Percentiles rank a stretch among this genome's conserved stretches.
phyloP scores from a whole-genome alignment of 176 grass and related monocot genomes.

The Oropetium thomaeum region DNA sequence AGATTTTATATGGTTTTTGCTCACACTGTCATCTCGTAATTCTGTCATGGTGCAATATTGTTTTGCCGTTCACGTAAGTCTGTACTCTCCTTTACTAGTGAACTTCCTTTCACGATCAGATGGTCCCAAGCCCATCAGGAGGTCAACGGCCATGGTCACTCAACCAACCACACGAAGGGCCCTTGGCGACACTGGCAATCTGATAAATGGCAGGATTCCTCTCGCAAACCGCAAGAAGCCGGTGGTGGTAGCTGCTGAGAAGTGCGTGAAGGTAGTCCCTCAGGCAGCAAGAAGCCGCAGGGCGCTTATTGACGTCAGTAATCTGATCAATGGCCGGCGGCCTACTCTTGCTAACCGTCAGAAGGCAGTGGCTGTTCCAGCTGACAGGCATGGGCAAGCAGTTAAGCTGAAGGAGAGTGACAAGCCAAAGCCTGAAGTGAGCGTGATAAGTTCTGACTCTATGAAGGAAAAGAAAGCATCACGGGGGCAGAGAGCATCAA shows the following conservation, averaged over 20 bases:
- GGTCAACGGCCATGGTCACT: constrained; percentile 9
- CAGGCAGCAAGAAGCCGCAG: constrained; percentile 15
- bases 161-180: neutral
- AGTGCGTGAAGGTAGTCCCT: constrained; percentile 11
- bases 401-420: constrained; percentile 26
- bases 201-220: constrained; percentile 21
- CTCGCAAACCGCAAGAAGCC: constrained; percentile 29
- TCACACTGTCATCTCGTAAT: neutral
- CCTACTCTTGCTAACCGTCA: constrained; percentile 21
- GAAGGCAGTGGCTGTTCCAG: constrained; percentile 12
- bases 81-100: neutral
- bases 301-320: constrained; percentile 21
- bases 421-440: constrained; percentile 29
- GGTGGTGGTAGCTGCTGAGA: constrained; percentile 13
- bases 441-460: constrained; percentile 31
- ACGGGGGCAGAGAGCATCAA: neutral
- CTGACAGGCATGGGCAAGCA: constrained; percentile 16
- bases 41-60: neutral
- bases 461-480: constrained; percentile 37
- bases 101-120: constrained; percentile 27
- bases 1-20: neutral
- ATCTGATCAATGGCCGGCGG: constrained; percentile 23
- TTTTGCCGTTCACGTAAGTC: neutral
- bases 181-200: constrained; percentile 29
- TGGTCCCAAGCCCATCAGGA: constrained; percentile 23